phyloP scores from a whole-genome alignment of 495 filamentous ascomycete species.

The Hypoxylon lenormandii region DNA sequence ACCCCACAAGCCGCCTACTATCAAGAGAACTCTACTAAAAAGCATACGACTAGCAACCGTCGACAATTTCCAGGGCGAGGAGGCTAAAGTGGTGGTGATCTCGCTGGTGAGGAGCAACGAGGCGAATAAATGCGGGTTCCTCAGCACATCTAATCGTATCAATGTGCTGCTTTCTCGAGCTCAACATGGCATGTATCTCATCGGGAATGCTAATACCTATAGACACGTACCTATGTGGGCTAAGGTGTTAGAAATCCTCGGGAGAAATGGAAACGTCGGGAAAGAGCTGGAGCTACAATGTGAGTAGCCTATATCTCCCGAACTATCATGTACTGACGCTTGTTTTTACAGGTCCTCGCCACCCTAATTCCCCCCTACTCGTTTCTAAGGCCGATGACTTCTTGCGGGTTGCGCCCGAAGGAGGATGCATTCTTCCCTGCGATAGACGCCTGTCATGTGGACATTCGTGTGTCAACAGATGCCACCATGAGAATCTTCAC shows the following conservation, averaged over 20 bases:
- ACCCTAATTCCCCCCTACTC: slow-evolving; percentile 68
- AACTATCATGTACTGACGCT: slow-evolving; percentile 10
- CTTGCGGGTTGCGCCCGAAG: slow-evolving; percentile 70
- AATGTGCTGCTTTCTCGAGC: slow-evolving; percentile 82
- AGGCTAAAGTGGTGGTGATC: slow-evolving; percentile 84
- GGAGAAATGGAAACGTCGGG: slow-evolving; percentile 64
- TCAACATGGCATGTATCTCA: slow-evolving; percentile 85
- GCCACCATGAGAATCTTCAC: slow-evolving; percentile 76
- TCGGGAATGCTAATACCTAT: slow-evolving; percentile 75
- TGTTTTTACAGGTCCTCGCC: slow-evolving; percentile 60
- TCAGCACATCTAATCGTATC: slow-evolving; percentile 79
- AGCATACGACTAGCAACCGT: slow-evolving; percentile 78
- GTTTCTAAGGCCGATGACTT: slow-evolving; percentile 75
- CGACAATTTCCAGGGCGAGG: slow-evolving; percentile 89
- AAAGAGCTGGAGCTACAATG: slow-evolving; percentile 69
- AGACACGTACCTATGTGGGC: slow-evolving; percentile 74
- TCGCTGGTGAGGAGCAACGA: slow-evolving; percentile 81
- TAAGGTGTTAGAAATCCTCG: slow-evolving; percentile 69
- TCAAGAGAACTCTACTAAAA: slow-evolving; percentile 68
- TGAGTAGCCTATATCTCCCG: slow-evolving; percentile 4
- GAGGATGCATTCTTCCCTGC: slow-evolving; percentile 74
- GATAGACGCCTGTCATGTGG: slow-evolving; percentile 73
- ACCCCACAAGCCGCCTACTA: slow-evolving; percentile 4
- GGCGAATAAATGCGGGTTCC: slow-evolving; percentile 73
- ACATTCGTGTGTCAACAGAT: slow-evolving; percentile 75